Conservation (phyloP, 2,329 filamentous ascomycete species). For the Ceratocystis destructans region DNA sequence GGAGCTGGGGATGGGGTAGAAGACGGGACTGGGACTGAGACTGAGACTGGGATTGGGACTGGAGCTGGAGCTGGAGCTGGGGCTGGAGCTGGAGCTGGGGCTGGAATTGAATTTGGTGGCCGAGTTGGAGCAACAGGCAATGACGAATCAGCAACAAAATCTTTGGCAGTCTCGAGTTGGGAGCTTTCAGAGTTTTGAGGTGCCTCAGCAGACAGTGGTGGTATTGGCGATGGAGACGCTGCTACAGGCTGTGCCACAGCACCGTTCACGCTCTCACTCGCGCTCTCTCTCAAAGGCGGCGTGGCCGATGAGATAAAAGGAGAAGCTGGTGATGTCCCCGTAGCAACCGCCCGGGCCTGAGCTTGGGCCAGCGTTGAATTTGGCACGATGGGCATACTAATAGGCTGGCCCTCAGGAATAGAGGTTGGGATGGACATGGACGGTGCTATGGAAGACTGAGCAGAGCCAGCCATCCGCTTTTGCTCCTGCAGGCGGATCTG, state of each 20-base stretch:
- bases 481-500: neutral
- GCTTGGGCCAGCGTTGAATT: constrained; percentile 14
- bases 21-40: neutral
- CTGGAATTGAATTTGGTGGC: neutral
- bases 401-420: constrained; percentile 15
- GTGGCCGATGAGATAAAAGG: neutral
- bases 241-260: neutral
- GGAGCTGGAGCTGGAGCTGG: neutral
- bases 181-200: neutral
- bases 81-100: neutral
- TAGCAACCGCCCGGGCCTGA: constrained; percentile 9
- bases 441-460: constrained; percentile 15
- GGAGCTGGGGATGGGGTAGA: neutral
- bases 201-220: neutral
- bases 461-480: constrained; percentile 23
- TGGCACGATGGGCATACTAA: constrained; percentile 17
- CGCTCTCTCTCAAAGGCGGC: neutral
- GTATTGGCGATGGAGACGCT: constrained; percentile 4
- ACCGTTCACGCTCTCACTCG: neutral
- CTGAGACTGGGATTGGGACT: neutral
- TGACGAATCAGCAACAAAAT: neutral
- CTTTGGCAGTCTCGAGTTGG: neutral
- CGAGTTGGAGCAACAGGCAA: neutral
- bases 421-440: constrained; percentile 13
- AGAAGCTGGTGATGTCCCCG: neutral